These are phyloP conservation scores for Caryocar brasiliense DNA, from an alignment of 441 rosid species.

Conservation along the genomic window DNA sequence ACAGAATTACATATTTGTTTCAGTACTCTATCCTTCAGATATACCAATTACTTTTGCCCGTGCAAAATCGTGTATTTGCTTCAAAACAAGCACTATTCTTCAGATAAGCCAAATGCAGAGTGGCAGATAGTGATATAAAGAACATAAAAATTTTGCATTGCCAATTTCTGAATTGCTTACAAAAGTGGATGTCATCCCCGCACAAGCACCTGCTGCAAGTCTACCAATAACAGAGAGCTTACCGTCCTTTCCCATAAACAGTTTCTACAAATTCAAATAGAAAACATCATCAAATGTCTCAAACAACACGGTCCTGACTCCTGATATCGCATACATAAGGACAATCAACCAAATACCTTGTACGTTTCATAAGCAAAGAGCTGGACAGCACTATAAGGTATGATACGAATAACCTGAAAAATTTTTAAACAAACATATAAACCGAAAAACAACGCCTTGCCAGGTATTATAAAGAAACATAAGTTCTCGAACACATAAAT, in stretches of 20 bases:
- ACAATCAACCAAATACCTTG: conserved; percentile 44
- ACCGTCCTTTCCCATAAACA: conserved; percentile 70
- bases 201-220: conserved; percentile 96
- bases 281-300: conserved; percentile 7
- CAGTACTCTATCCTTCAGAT: too few species aligned
- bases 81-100: background rate
- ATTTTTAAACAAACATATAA: conserved; percentile 13
- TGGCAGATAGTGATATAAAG: background rate
- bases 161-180: conserved; percentile 33
- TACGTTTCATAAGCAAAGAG: conserved; percentile 85
- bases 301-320: too few species aligned
- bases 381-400: conserved; percentile 94
- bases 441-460: conserved; percentile 7
- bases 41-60: too few species aligned
- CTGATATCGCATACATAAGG: too few species aligned
- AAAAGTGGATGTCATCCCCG: conserved; percentile 97
- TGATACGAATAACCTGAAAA: conserved; percentile 72
- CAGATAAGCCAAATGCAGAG: background rate
- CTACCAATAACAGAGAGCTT: conserved; percentile 83
- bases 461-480: background rate
- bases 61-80: too few species aligned
- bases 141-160: conserved; percentile 1
- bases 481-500: background rate
- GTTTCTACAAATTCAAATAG: conserved; percentile 43
- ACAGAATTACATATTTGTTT: background rate